phyloP scores from a whole-genome alignment of 1,284 basidiomycete species.

The Moesziomyces aphidis region DNA sequence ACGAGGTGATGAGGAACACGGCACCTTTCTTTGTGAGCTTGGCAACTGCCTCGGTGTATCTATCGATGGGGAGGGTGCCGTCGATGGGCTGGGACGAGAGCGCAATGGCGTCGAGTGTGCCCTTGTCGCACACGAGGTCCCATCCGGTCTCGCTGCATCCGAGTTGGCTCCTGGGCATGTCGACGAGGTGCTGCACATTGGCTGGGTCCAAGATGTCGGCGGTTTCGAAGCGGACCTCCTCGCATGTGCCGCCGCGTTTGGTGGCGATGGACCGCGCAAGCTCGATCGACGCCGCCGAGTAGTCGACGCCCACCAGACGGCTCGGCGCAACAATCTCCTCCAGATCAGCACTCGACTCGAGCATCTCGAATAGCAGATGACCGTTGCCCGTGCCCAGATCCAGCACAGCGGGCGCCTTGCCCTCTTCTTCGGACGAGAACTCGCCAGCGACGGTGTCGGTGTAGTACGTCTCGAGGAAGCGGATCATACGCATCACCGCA shows the following conservation, averaged over 20 bases:
- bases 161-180: constrained; percentile 3
- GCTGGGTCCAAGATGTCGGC: constrained; percentile 63
- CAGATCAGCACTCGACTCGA: constrained; percentile 52
- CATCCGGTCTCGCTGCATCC: constrained; percentile 31
- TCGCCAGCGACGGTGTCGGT: constrained; percentile 18
- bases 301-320: constrained; percentile 81
- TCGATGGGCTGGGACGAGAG: constrained; percentile 75
- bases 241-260: constrained; percentile 47
- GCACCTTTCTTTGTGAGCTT: constrained; percentile 73
- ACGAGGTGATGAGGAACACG: constrained; percentile 82
- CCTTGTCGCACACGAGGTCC: constrained; percentile 69
- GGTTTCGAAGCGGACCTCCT: constrained; percentile 59
- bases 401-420: constrained; percentile 33
- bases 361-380: constrained; percentile 79
- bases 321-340: constrained; percentile 76
- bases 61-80: constrained; percentile 73
- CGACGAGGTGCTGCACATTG: constrained; percentile 12
- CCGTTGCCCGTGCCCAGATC: constrained; percentile 85
- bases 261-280: constrained; percentile 58
- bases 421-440: constrained; percentile 1
- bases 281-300: constrained; percentile 79
- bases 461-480: constrained; percentile 43
- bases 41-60: constrained; percentile 76
- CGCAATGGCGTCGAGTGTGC: constrained; percentile 82
- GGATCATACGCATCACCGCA: constrained; percentile 80